phyloP scores from a whole-genome alignment of 2,329 filamentous ascomycete species.

The Periconia macrospinosa region DNA sequence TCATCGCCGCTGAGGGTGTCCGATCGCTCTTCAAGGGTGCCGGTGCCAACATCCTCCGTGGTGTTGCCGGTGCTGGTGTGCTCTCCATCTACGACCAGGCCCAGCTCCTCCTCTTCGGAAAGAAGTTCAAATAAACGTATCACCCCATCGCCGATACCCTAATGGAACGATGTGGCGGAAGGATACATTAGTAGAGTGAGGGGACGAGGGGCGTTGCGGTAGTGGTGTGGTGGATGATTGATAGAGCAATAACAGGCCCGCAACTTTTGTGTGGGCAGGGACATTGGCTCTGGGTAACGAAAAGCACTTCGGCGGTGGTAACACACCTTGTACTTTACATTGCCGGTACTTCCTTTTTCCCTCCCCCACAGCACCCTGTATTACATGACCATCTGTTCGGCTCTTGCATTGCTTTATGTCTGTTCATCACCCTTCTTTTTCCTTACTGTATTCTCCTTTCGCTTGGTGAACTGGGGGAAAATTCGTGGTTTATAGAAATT shows the following conservation, averaged over 20 bases:
- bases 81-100: constrained; percentile 99
- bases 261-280: constrained; percentile 28
- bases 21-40: constrained; percentile 99
- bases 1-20: constrained; percentile 92
- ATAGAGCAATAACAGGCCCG: constrained; percentile 42
- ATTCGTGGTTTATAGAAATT: constrained; percentile 42
- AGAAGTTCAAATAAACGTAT: constrained; percentile 82
- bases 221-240: constrained; percentile 30
- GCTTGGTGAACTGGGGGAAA: constrained; percentile 41
- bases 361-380: constrained; percentile 32
- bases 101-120: constrained; percentile 99
- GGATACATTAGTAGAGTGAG: constrained; percentile 34
- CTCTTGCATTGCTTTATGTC: constrained; percentile 43
- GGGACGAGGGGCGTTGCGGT: constrained; percentile 24
- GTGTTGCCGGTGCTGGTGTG: constrained; percentile 99
- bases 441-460: constrained; percentile 39
- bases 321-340: constrained; percentile 49
- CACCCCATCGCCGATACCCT: constrained; percentile 38
- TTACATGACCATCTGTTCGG: constrained; percentile 40
- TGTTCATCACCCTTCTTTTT: constrained; percentile 34
- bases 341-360: constrained; percentile 37
- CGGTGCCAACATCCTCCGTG: constrained; percentile 99
- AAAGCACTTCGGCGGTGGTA: constrained; percentile 45
- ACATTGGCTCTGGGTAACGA: constrained; percentile 46
- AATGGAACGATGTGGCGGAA: constrained; percentile 41